These are phyloP conservation scores for Colletotrichum chrysophilum DNA, from an alignment of 2,329 filamentous ascomycete genomes.

Conservation along the genomic window DNA sequence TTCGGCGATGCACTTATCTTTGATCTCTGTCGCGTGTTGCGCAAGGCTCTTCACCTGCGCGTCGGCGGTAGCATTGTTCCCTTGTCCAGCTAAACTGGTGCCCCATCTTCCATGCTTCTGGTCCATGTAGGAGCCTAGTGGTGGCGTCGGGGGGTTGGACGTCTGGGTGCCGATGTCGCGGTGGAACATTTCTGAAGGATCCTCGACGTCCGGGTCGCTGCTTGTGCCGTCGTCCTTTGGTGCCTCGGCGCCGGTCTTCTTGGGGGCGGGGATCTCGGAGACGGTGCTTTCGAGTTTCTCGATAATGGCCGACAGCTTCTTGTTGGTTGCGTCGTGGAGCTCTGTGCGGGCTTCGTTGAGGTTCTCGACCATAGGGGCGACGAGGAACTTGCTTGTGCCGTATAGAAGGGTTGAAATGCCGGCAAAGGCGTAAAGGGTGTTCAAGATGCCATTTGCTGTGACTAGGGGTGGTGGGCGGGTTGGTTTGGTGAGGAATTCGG, in stretches of 20 bases:
- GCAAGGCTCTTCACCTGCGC: constrained; percentile 48
- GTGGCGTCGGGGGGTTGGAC: constrained; percentile 39
- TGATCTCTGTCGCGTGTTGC: constrained; percentile 46
- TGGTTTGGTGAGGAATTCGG: constrained; percentile 69
- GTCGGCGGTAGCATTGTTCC: constrained; percentile 30
- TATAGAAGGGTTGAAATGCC: constrained; percentile 70
- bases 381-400: constrained; percentile 71
- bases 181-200: constrained; percentile 81
- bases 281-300: constrained; percentile 61
- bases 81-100: not conserved
- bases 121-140: not conserved
- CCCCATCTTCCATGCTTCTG: not conserved
- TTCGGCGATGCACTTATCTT: constrained; percentile 47
- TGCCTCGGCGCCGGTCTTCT: constrained; percentile 21
- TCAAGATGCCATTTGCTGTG: constrained; percentile 63
- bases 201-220: constrained; percentile 54
- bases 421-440: constrained; percentile 62
- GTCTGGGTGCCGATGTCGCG: constrained; percentile 84
- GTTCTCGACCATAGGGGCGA: constrained; percentile 65
- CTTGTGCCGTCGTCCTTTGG: constrained; percentile 26
- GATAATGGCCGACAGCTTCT: constrained; percentile 51
- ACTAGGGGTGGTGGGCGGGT: constrained; percentile 64
- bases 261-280: constrained; percentile 65
- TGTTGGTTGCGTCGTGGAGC: constrained; percentile 53
- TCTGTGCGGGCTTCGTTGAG: constrained; percentile 58